Evolutionary conservation across 2,329 filamentous ascomycete species (phyloP).

Genomic region (Colletotrichum abscissum): DNA sequence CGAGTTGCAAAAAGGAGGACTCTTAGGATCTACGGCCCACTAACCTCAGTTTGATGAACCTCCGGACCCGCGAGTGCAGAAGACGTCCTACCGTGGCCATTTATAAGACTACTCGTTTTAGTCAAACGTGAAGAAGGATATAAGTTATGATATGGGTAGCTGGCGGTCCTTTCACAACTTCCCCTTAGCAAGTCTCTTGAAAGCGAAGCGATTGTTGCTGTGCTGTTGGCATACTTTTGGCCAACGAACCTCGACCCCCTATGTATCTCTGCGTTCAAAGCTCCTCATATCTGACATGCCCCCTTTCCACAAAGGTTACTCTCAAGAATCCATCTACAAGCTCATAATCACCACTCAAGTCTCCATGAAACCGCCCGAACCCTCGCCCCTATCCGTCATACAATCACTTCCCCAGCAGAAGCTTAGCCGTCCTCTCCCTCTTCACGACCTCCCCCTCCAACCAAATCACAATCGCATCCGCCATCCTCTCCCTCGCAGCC

Average conservation of each 20-base stretch:
- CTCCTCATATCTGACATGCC: not conserved
- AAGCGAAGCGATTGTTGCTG: not conserved
- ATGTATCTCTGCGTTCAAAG: not conserved
- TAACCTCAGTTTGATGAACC: too few relatives aligned
- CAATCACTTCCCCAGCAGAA: not conserved
- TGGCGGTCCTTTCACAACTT: not conserved
- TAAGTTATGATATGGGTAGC: too few relatives aligned
- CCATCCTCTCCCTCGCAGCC: conserved; percentile 51
- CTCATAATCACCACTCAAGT: not conserved
- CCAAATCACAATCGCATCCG: conserved; percentile 51
- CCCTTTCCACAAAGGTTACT: not conserved
- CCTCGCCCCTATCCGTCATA: not conserved
- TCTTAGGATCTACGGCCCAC: too few relatives aligned
- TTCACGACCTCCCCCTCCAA: conserved; percentile 41
- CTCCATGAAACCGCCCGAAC: not conserved
- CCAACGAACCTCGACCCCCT: not conserved
- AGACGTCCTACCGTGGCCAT: too few relatives aligned
- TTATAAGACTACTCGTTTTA: too few relatives aligned
- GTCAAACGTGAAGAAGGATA: too few relatives aligned
- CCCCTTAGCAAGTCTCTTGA: too few relatives aligned
- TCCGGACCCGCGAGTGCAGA: too few relatives aligned
- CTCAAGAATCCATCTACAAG: not conserved
- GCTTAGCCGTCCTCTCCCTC: conserved; percentile 27
- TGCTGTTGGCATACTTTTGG: not conserved
- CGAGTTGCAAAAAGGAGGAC: too few relatives aligned